Evolutionary conservation across 805 yeast species (phyloP), one percentile per base, ranked within the genome.

Genomic region (Wickerhamiella allomyrinae): DNA sequence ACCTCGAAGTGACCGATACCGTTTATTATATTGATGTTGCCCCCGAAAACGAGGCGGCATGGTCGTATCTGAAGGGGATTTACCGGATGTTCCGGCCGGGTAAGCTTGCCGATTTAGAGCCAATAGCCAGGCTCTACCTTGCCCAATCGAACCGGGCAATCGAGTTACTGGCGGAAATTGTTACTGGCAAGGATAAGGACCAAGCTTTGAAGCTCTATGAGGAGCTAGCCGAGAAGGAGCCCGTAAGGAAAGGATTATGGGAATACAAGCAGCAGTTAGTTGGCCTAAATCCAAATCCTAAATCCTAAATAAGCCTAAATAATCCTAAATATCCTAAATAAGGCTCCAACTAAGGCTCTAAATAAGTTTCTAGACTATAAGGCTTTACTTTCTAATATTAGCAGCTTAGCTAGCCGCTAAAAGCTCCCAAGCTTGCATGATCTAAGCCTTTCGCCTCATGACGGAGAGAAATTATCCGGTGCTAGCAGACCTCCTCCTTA

Each of bases 11-110:
- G 2, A 66, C 63, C 4, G 83, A 60, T 53, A 69, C 73, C 2
- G 66, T 63, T 49, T 54, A 48, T 1, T 58, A 66, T 43, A 80
- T 89, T 17, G 62, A 49, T 3, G 29, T 59, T 25, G 77, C 85
- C 2, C 94, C 95, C 1, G 84, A 81, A 36, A 89, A 91, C 56
- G 76, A 80, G 36, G 76, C 93, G 6, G 64, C 81, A 0, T 89
- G 97, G 98, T 79, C 79, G 52, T 91, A 89, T 56, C 58, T 86
- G 14, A 55, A 59, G 7, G 95, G 89, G 1, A 50, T 83, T 0
- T 67, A 69, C 51, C 60, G 62, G 13, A 43, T 49, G 24, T 48
- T 45, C 20, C 42, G 73, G 43, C 54, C 47, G 2, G 73, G 17
- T 7, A 27, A 27, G 31, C 15, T 27, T 14, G 17, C 7, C 8